A percentile compares a stretch with the other conserved stretches of the same genome.
phyloP scores from a whole-genome alignment of 2,329 filamentous ascomycete species.

The Chrysoporthe deuterocubensis region DNA sequence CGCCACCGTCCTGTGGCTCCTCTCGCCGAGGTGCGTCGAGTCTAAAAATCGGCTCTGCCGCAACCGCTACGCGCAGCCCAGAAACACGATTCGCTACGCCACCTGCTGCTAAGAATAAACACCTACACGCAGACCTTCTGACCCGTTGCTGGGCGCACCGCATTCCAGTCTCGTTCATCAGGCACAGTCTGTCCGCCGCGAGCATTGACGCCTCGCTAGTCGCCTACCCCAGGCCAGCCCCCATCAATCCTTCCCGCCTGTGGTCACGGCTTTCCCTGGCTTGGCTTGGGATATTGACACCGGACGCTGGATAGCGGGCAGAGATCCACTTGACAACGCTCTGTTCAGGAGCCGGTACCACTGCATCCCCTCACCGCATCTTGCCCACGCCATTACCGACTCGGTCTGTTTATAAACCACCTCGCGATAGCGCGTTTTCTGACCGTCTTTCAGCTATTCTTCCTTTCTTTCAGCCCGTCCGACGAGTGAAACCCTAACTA shows the following conservation, averaged over 20 bases:
- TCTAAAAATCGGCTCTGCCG: constrained; percentile 10
- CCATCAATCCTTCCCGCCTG: not conserved
- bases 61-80: not conserved
- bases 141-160: constrained; percentile 10
- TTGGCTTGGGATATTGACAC: constrained; percentile 4
- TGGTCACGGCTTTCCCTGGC: not conserved
- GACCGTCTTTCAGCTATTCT: constrained; percentile 18
- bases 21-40: not conserved
- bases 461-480: constrained; percentile 8
- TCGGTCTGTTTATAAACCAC: constrained; percentile 27
- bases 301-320: constrained; percentile 10
- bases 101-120: constrained; percentile 22
- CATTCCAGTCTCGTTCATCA: constrained; percentile 13
- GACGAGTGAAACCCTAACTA: constrained; percentile 18
- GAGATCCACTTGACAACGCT: constrained; percentile 27
- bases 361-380: constrained; percentile 30
- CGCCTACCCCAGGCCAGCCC: constrained; percentile 12
- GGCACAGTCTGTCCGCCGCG: not conserved
- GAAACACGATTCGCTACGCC: constrained; percentile 4
- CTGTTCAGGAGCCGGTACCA: constrained; percentile 23
- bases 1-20: not conserved
- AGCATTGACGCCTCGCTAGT: constrained; percentile 26
- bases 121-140: not conserved
- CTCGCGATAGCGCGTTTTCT: constrained; percentile 24
- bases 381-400: constrained; percentile 22